Evolutionary conservation across 1,284 basidiomycete genomes (phyloP), one percentile per base, ranked within the genome.

Genomic region (Irpex sp.): DNA sequence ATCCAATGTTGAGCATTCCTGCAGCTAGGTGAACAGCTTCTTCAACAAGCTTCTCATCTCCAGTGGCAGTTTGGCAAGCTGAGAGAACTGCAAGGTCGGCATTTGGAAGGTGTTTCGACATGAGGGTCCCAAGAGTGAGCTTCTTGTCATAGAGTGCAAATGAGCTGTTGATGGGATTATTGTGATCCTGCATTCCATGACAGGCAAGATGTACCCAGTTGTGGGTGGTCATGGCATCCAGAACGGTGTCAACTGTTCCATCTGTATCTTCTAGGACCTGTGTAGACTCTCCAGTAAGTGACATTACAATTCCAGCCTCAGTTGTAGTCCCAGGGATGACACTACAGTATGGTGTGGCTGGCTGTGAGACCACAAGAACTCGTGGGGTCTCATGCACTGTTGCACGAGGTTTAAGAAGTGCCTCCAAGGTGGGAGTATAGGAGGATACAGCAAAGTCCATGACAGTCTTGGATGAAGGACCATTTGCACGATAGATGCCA

Each of bases 171-270:
- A 55, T 57, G 15, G 66, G 60, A 58, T 61, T 39, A 2, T 37
- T 19, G 9, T 33, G n/a, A 46, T 68, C 62, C 47, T 68, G 67
- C 19, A 57, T 26, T 7, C 66, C 68, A 50, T 68, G 67, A 59
- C 68, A 69, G 17, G 66, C 68, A 53, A 68, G 39, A 62, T 69
- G 68, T 33, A 69, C 58, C 64, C 68, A 67, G 6, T 57, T 58
- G 54, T 59, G 57, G 7, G 60, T 31, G 39, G 61, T 31, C 35
- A 68, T 55, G 19, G 62, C 59, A n/a, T 47, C 46, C 31, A 60
- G 50, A 35, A 62, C 66, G 5, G 55, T 26, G 46, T 49, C 26
- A 1, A 46, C 13, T 4, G 60, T 60, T n/a, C 61, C 62, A 11
- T 63, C 43, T 11, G 9, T 17, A 11, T 46, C 43, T 11, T 46